Evolutionary conservation across 805 yeast species (phyloP).

Genomic region (Kodamaea laetipori): DNA sequence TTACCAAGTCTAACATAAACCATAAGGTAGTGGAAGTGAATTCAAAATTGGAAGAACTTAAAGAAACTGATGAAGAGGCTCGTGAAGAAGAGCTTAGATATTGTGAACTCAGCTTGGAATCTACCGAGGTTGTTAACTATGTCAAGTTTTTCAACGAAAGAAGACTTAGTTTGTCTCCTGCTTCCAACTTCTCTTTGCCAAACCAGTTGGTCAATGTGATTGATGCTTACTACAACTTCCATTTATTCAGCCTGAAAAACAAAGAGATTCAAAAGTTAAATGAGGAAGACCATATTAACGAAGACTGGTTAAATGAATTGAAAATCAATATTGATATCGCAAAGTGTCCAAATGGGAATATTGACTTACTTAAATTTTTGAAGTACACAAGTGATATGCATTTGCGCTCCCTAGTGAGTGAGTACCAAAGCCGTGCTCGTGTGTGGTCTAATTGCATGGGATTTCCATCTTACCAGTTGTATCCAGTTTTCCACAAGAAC

Average conservation of each 20-base stretch:
- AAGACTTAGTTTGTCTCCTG: slow-evolving; percentile 80
- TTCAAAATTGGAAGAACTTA: slow-evolving; percentile 15
- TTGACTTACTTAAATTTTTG: slow-evolving; percentile 40
- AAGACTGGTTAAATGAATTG: slow-evolving; percentile 29
- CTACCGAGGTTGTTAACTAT: slow-evolving; percentile 37
- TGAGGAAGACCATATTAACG: slow-evolving; percentile 28
- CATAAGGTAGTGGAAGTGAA: slow-evolving; percentile 18
- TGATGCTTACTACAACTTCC: slow-evolving; percentile 46
- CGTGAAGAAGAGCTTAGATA: slow-evolving; percentile 16
- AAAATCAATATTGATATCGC: slow-evolving; percentile 27
- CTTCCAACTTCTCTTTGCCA: slow-evolving; percentile 75
- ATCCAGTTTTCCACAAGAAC: slow-evolving; percentile 66
- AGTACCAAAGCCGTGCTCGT: slow-evolving; percentile 51
- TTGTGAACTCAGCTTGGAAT: slow-evolving; percentile 28
- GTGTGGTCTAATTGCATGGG: slow-evolving; percentile 43
- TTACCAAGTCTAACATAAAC: slow-evolving; percentile 15
- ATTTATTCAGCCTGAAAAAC: slow-evolving; percentile 21
- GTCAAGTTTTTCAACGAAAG: slow-evolving; percentile 47
- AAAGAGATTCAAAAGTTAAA: slow-evolving; percentile 24
- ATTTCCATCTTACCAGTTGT: slow-evolving; percentile 39
- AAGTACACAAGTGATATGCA: slow-evolving; percentile 36
- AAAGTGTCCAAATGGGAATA: slow-evolving; percentile 38
- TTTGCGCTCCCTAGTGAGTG: slow-evolving; percentile 51
- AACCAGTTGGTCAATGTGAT: slow-evolving; percentile 57
- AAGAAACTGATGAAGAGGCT: slow-evolving; percentile 16